Percentiles rank a stretch among this genome's conserved stretches.
phyloP scores from a whole-genome alignment of 2,329 filamentous ascomycete genomes.

The Seiridium cupressi region DNA sequence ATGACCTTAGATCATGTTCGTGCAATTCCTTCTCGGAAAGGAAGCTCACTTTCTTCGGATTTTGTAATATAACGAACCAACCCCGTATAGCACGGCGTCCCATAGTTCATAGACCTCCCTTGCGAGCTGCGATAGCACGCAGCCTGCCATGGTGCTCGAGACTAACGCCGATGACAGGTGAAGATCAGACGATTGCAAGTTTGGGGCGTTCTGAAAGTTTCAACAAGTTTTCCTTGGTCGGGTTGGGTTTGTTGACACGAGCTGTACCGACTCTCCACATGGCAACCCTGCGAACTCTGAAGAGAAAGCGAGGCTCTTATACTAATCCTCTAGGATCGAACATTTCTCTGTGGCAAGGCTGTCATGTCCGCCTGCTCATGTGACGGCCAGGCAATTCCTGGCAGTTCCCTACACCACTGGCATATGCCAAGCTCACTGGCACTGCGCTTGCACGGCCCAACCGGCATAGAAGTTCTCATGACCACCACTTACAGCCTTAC shows the following conservation, averaged over 20 bases:
- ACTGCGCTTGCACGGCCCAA: background rate
- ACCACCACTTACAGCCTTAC: background rate
- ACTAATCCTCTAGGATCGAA: background rate
- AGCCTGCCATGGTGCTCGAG: background rate
- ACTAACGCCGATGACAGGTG: too few relatives aligned
- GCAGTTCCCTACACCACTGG: background rate
- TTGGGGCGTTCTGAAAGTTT: too few relatives aligned
- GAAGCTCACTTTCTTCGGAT: background rate
- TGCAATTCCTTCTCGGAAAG: background rate
- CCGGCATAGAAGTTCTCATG: background rate
- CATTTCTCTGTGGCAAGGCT: background rate
- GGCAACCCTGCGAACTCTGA: background rate
- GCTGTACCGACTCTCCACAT: too few relatives aligned
- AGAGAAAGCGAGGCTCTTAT: background rate
- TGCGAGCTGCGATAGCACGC: background rate
- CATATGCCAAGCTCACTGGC: background rate
- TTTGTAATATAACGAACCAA: slow-evolving; percentile 9
- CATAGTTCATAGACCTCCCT: slow-evolving; percentile 10
- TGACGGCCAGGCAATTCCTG: background rate
- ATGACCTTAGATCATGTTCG: too few relatives aligned
- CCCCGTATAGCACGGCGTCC: slow-evolving; percentile 8
- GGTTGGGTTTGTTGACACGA: too few relatives aligned
- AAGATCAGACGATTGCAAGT: too few relatives aligned
- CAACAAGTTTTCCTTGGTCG: too few relatives aligned
- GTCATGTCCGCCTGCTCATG: background rate